Evolutionary conservation across 345 rosid genomes (phyloP).

Genomic region (Eucalyptus paniculata): DNA sequence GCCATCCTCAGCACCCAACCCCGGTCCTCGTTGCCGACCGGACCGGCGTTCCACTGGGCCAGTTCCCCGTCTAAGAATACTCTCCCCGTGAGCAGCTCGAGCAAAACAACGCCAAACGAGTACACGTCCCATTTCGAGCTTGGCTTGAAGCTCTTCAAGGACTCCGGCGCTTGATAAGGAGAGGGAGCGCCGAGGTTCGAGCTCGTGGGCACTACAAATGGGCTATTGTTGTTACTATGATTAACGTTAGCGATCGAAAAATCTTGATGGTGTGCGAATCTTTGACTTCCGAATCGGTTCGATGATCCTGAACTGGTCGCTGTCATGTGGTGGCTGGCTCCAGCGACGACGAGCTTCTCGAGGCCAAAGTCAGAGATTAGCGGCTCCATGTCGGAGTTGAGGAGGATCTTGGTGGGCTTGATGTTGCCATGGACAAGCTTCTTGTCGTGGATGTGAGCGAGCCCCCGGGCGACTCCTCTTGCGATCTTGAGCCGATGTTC

Average conservation of each 20-base stretch:
- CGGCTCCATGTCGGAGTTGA: conserved; percentile 52
- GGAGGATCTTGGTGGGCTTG: conserved; percentile 68
- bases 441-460: conserved; percentile 71
- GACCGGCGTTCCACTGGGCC: conserved; percentile 33
- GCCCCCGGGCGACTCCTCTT: conserved; percentile 66
- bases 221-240: conserved; percentile 2
- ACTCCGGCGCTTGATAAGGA: conserved; percentile 70
- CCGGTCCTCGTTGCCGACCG: conserved; percentile 28
- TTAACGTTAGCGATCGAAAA: background rate
- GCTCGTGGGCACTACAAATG: conserved; percentile 3
- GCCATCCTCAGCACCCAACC: conserved; percentile 33
- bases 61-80: conserved; percentile 39
- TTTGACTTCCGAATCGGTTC: background rate
- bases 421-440: conserved; percentile 73
- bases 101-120: conserved; percentile 57
- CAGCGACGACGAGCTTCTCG: conserved; percentile 21
- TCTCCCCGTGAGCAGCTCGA: conserved; percentile 70
- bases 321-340: background rate
- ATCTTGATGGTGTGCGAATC: background rate
- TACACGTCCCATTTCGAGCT: conserved; percentile 78
- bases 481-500: conserved; percentile 68
- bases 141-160: conserved; percentile 38
- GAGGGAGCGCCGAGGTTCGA: background rate
- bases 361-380: conserved; percentile 65
- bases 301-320: background rate